A percentile compares a stretch with the other conserved stretches of the same genome.
These are phyloP conservation scores for Datisca glomerata DNA, from an alignment of 306 rosid genomes.

Conservation along the genomic window DNA sequence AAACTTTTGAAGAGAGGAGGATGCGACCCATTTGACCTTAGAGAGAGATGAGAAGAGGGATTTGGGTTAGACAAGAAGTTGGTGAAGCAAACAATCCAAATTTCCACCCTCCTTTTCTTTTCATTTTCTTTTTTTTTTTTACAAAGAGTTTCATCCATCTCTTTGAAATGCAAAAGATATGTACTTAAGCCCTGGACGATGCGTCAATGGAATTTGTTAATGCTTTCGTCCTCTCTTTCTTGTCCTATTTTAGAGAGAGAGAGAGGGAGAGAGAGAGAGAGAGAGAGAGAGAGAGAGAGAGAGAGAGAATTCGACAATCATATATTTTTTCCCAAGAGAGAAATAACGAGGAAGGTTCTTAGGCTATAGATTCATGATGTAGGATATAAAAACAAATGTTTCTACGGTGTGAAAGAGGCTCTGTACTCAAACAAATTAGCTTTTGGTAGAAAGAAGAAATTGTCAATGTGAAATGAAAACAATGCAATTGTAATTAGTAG, in stretches of 20 bases:
- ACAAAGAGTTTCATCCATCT: no score
- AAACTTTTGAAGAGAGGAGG: no score
- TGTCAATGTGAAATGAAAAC: no score
- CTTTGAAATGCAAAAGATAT: constrained; percentile 16
- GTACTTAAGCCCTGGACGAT: constrained; percentile 4
- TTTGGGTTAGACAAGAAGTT: constrained; percentile 46
- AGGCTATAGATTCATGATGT: no score
- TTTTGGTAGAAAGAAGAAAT: no score
- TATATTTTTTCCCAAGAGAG: constrained; percentile 19
- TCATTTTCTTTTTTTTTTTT: no score
- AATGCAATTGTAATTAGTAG: no score
- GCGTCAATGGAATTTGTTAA: constrained; percentile 28
- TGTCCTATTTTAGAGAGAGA: constrained; percentile 13
- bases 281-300: background rate
- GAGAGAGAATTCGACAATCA: background rate
- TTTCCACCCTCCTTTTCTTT: no score
- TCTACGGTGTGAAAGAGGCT: no score
- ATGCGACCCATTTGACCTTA: constrained; percentile 24
- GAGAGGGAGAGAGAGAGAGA: constrained; percentile 2
- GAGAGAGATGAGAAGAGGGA: constrained; percentile 20
- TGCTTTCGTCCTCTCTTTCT: constrained; percentile 24
- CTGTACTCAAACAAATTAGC: no score
- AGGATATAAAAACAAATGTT: no score
- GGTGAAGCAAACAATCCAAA: constrained; percentile 47
- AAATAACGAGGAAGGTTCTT: no score